phyloP scores from a whole-genome alignment of 192 early-diverging fungal species.

The Backusella macrospora region DNA sequence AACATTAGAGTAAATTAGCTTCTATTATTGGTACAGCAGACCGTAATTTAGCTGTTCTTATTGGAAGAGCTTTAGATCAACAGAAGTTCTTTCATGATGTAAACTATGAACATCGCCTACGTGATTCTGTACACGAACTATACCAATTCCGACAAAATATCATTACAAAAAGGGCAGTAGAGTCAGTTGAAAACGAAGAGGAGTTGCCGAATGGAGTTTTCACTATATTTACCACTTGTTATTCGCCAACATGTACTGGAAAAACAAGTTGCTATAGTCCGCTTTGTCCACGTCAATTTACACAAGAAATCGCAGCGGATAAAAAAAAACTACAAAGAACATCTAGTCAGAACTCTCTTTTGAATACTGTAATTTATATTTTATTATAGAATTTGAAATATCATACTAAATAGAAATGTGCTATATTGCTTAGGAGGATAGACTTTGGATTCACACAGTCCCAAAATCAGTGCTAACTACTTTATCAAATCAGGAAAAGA shows the following conservation, averaged over 20 bases:
- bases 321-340: background rate
- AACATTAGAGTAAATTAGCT: conserved; percentile 72
- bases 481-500: conserved; percentile 74
- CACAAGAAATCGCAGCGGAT: background rate
- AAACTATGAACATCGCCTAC: conserved; percentile 80
- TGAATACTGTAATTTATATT: conserved; percentile 5
- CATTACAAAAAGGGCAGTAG: conserved; percentile 13
- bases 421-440: conserved; percentile 48
- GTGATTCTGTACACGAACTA: conserved; percentile 82
- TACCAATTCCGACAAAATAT: conserved; percentile 72
- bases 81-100: conserved; percentile 96
- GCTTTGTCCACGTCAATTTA: conserved; percentile 76
- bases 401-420: background rate
- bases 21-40: conserved; percentile 82
- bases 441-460: conserved; percentile 85
- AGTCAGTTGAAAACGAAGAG: conserved; percentile 27
- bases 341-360: background rate
- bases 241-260: conserved; percentile 87
- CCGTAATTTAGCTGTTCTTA: conserved; percentile 81
- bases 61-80: conserved; percentile 87
- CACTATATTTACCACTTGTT: conserved; percentile 88
- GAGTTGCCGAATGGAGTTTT: conserved; percentile 83
- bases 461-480: conserved; percentile 71
- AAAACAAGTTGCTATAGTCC: conserved; percentile 88
- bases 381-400: background rate